Conservation (phyloP, 2,329 filamentous ascomycete species). For the Colletotrichum sp. region DNA sequence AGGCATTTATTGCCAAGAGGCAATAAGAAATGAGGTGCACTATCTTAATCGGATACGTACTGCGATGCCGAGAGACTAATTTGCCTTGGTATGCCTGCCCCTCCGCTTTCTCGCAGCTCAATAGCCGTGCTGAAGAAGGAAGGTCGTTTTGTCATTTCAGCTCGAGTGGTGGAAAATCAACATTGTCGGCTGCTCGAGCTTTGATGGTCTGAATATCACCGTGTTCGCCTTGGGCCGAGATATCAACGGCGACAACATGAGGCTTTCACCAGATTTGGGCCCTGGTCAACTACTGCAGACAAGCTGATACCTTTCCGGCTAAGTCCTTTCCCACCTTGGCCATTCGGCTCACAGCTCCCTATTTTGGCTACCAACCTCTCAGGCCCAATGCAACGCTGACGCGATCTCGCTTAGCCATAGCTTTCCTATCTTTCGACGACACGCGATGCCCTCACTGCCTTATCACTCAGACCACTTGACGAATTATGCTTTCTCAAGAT, state of each 20-base stretch:
- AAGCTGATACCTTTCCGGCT: background rate
- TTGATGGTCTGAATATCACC: background rate
- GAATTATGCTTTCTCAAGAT: background rate
- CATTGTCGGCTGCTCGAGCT: background rate
- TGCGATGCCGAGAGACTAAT: background rate
- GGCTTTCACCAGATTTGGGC: background rate
- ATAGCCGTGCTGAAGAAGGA: conserved; percentile 2
- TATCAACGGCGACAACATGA: background rate
- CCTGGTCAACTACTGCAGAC: background rate
- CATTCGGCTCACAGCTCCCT: background rate
- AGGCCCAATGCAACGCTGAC: background rate
- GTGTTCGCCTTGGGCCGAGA: background rate
- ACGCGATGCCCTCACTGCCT: background rate
- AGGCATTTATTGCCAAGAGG: conserved; percentile 10
- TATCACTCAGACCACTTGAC: background rate
- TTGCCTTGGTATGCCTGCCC: background rate
- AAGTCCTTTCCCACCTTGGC: background rate
- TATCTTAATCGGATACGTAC: background rate
- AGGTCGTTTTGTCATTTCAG: background rate
- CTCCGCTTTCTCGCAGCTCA: background rate
- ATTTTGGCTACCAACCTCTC: background rate
- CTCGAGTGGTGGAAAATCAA: background rate
- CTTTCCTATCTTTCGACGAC: background rate
- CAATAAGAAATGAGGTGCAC: background rate
- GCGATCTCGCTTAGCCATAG: background rate